Base-by-base conservation (phyloP, 352 stramenopile species). In the Pythium dissotocum region DNA sequence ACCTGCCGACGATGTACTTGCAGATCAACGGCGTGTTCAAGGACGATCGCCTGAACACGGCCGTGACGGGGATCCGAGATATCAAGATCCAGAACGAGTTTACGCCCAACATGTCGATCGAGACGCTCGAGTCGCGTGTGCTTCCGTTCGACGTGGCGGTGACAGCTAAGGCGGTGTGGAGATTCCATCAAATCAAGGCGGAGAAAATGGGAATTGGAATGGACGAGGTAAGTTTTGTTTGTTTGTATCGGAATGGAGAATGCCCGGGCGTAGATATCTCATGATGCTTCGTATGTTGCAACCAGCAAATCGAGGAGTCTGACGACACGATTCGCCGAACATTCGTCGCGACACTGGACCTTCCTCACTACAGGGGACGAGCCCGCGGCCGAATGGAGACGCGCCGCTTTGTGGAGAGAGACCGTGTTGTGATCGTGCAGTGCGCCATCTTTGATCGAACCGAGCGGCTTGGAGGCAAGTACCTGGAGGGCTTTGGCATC, bases 1-100 rank as follows among this genome's bases (percentile, higher is more conserved):
- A 63, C 16, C 42, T 63, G 26, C 58, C 58, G 26, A 48, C 58
- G 6, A 63, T 63, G 58, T 63, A 63, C 21, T 48, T 63, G 44
- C 58, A 63, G 44, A 55, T 63, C 58, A 63, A 63, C 44, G 58
- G 42, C 58, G 58, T 63, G 14, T 63, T 63, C 28, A 63, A 48
- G 9, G 58, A 63, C 18, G 6, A 46, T 5, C 58, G 58, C 7
- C 44, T 54, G 12, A n/a, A 30, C 33, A 12, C 59, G 2, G 32
- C 18, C 0, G 21, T 38, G 12, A 40, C 30, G 4, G 46, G 46
- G 1, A 13, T 65, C 3, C 46, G 59, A 2, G 59, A 65, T 28
- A 51, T 65, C 35, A 49, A 51, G 18, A 48, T 58, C 2, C 44
- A 51, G 46, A 65, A 58, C n/a, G 59, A 48, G 16, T 30, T 51